Evolutionary conservation across 306 rosid species (phyloP).

Genomic region (Gynostemma pentaphyllum): DNA sequence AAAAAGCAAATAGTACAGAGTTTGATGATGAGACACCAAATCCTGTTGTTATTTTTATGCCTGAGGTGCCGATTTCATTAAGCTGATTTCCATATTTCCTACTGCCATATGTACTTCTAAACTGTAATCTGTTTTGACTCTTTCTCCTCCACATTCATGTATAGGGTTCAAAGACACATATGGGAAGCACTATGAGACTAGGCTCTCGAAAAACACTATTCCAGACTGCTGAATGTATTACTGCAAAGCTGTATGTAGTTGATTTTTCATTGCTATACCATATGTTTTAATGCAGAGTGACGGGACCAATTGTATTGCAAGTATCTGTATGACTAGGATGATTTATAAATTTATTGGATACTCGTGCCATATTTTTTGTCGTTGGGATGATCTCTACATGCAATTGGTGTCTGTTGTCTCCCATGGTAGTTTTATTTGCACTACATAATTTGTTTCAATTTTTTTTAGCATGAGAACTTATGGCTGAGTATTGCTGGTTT

Average conservation of each 20-base stretch:
- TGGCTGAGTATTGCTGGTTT: not conserved
- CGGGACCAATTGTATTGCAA: not conserved
- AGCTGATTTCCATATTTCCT: not conserved
- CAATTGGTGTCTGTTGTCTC: not conserved
- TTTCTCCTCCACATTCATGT: not conserved
- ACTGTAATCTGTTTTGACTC: not conserved
- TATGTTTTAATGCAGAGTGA: not conserved
- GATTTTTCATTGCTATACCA: constrained; percentile 13
- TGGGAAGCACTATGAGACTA: constrained; percentile 98
- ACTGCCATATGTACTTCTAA: not conserved
- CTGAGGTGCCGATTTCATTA: constrained; percentile 48
- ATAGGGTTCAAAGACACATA: constrained; percentile 92
- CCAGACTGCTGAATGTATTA: constrained; percentile 59
- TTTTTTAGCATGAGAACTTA: constrained; percentile 7
- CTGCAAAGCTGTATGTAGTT: constrained; percentile 80
- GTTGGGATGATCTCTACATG: not conserved
- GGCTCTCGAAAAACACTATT: constrained; percentile 90
- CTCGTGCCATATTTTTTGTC: not conserved
- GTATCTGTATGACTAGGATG: not conserved
- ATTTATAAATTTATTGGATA: not conserved
- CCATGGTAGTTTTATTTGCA: no score
- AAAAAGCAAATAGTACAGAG: constrained; percentile 79
- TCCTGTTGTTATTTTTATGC: constrained; percentile 97
- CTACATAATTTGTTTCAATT: no score
- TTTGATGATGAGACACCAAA: constrained; percentile 64